A percentile compares a stretch with the other conserved stretches of the same genome.
phyloP scores from a whole-genome alignment of 192 early-diverging fungal species.

The Geranomyces michiganensis region DNA sequence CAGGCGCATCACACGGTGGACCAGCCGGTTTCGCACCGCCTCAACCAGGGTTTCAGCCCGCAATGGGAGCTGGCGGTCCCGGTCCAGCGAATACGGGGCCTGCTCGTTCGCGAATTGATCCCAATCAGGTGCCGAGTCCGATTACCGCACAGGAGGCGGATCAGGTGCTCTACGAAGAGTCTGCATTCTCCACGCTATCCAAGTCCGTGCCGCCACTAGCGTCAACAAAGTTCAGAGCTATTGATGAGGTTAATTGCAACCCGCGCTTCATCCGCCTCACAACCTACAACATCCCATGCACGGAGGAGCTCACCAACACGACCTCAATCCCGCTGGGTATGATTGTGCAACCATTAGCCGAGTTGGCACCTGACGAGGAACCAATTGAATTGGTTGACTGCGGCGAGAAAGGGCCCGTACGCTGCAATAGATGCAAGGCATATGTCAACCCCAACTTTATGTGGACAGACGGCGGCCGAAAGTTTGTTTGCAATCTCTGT shows the following conservation, averaged over 20 bases:
- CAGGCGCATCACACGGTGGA: background rate
- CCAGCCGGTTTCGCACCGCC: conserved; percentile 4
- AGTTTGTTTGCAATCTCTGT: conserved; percentile 95
- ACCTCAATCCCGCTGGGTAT: conserved; percentile 86
- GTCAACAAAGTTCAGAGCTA: conserved; percentile 73
- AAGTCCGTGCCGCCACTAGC: conserved; percentile 76
- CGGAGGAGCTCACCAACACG: conserved; percentile 75
- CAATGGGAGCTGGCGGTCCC: background rate
- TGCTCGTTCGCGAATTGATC: conserved; percentile 70
- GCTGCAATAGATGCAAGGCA: conserved; percentile 89
- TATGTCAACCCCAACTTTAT: conserved; percentile 91
- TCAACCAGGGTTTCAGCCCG: conserved; percentile 17
- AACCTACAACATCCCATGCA: conserved; percentile 81
- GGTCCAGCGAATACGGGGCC: background rate
- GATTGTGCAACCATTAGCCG: conserved; percentile 90
- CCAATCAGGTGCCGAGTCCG: conserved; percentile 92
- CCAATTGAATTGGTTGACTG: conserved; percentile 81
- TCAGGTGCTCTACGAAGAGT: conserved; percentile 66
- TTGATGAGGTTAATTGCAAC: conserved; percentile 84
- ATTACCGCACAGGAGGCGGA: conserved; percentile 82
- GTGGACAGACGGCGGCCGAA: conserved; percentile 89
- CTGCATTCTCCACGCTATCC: conserved; percentile 74
- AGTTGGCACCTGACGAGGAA: conserved; percentile 74
- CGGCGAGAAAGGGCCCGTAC: conserved; percentile 82
- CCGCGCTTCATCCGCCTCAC: conserved; percentile 91